phyloP scores from a whole-genome alignment of 2,329 filamentous ascomycete genomes.

The Sporothrix curviconia region DNA sequence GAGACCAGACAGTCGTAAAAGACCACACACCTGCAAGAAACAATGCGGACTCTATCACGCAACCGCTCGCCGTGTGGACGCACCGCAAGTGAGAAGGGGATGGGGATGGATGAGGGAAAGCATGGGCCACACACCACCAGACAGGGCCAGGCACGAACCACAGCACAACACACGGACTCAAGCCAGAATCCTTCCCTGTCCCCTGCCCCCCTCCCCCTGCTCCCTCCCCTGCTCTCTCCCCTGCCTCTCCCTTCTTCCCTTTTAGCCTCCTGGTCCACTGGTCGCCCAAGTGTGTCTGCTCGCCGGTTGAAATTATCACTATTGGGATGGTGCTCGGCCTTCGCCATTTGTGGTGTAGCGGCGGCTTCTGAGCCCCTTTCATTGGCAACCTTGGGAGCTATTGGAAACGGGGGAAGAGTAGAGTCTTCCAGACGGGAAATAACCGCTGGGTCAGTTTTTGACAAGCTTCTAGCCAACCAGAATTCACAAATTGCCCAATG shows the following conservation, averaged over 20 bases:
- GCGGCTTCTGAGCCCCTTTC: slow-evolving; percentile 6
- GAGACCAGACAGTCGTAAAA: slow-evolving; percentile 6
- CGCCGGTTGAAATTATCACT: slow-evolving; percentile 8
- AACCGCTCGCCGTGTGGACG: slow-evolving; percentile 8
- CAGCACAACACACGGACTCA: not conserved
- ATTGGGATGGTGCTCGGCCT: not conserved
- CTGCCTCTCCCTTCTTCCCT: not conserved
- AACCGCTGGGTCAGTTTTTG: too few relatives aligned
- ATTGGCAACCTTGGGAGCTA: not conserved
- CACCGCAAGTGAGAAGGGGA: not conserved
- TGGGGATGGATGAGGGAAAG: not conserved
- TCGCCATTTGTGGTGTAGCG: slow-evolving; percentile 12
- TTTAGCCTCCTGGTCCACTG: not conserved
- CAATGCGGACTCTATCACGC: not conserved
- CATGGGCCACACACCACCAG: slow-evolving; percentile 1
- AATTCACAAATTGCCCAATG: too few relatives aligned
- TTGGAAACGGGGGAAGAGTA: not conserved
- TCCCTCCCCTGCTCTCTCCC: not conserved
- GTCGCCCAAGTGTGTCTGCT: not conserved
- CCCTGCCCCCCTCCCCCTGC: not conserved
- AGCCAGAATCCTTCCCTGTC: not conserved
- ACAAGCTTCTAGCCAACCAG: too few relatives aligned
- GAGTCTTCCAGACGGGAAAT: not conserved
- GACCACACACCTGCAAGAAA: not conserved
- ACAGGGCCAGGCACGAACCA: not conserved